Evolutionary conservation across 129 eudicot genomes (phyloP), one percentile per base, ranked within the genome.

Genomic region (Tanacetum coccineum): DNA sequence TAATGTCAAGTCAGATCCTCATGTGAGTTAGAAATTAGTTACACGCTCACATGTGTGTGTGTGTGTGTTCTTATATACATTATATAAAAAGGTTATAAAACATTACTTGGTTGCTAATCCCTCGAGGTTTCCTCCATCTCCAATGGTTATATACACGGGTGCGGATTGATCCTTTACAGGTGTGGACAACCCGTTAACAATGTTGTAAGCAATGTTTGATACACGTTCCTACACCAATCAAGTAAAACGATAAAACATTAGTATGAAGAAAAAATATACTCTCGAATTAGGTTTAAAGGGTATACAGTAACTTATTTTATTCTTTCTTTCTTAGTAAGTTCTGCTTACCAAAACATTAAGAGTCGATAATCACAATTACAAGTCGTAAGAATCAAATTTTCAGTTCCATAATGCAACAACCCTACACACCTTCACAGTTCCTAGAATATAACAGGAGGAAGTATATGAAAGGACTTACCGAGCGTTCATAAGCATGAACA

Each of bases 111-210:
- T 87, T 36, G 97, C 95, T 71, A 90, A 70, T 60, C 95, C 97
- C 82, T 90, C 95, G 13, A 82, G 63, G 59, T 90, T 90, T 74
- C 97, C 97, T 39, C 97, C 95, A 75, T 90, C 97, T 44, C 97
- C 95, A 40, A 90, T 90, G 54, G 91, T 87, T 70, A 90, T 84
- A 76, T 87, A 90, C n/a, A 90, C 88, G 7, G 97, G 97, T 18
- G 97, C 97, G 4, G 95, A 90, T 36, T 75, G 82, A 69, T 90
- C 91, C 20, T 32, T 79, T 18, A 84, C 71, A 0, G 97, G 97
- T 42, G 56, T 62, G 78, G 95, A 90, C n/a, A 72, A 13, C 72
- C 97, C 91, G 21, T 90, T 90, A 10, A 87, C 81, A 12, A 90
- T 70, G 74, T 84, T 87, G 72, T 90, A 90, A 1, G 91, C 97